These are phyloP conservation scores for Stagonosporopsis vannaccii DNA, from an alignment of 2,329 filamentous ascomycete species.

Conservation along the genomic window DNA sequence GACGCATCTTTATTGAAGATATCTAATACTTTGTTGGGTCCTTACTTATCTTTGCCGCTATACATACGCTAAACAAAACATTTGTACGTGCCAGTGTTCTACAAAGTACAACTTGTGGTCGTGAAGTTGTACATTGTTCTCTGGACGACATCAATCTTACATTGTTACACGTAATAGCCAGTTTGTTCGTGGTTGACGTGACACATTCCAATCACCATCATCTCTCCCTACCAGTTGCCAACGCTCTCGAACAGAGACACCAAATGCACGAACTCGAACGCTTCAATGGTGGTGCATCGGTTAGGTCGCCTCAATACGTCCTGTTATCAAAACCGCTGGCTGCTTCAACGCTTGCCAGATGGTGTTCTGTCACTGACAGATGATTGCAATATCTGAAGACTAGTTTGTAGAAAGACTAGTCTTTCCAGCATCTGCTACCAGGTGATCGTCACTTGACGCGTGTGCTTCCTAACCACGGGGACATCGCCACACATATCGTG, in stretches of 20 bases:
- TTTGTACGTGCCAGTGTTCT: not conserved
- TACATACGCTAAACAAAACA: not conserved
- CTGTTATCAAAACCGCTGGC: not conserved
- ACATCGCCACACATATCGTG: not conserved
- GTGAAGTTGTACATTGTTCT: not conserved
- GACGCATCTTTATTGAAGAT: not conserved
- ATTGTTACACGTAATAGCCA: slow-evolving; percentile 11
- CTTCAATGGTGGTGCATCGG: not conserved
- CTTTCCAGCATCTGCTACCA: not conserved
- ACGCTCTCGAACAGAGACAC: not conserved
- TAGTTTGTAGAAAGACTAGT: no score
- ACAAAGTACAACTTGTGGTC: not conserved
- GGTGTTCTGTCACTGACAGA: no score
- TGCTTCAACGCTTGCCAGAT: not conserved
- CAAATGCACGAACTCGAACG: not conserved
- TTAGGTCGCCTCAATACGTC: not conserved
- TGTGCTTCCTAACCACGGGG: not conserved
- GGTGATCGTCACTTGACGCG: not conserved
- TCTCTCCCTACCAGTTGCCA: not conserved
- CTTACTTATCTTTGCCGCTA: not conserved
- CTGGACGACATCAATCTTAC: not conserved
- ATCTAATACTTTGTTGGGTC: not conserved
- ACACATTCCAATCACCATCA: slow-evolving; percentile 16
- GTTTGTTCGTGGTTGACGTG: slow-evolving; percentile 3
- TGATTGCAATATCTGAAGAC: no score